Evolutionary conservation across 2,329 filamentous ascomycete species (phyloP), one percentile per base, ranked within the genome.

Genomic region (Calonectria montana): DNA sequence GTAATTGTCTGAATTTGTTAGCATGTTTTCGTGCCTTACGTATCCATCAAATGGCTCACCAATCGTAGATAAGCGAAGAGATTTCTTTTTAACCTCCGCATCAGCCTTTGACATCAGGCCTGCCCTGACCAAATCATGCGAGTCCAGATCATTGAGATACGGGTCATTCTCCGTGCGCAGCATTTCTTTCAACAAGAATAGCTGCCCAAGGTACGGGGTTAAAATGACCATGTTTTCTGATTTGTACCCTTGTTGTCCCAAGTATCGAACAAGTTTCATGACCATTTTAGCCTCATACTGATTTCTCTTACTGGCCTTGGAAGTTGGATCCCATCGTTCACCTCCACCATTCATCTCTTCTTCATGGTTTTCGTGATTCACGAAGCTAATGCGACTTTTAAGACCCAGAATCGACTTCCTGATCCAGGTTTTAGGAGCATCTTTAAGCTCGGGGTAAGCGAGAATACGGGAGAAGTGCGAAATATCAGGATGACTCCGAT

Each of bases 191-290:
- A 95, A 83, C 0, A 92, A 83, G 3, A 83, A 87, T 0, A 95
- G 80, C 74, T 95, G 93, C 0, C 92, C 93, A 0, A 95, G 84
- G 75, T 96, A 95, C 0, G 94, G 93, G 0, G 92, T 94, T 1
- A 95, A 80, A 0, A 96, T 84, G 0, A 94, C 93, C 13, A 95
- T 84, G 2, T 93, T 83, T 4, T 90, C 85, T 0, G 91, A 91
- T 4, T 87, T 86, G 76, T 95, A 95, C 0, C 92, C 92, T 74
- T 96, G 93, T 72, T 94, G 93, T 0, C 85, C 90, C 0, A 96
- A 82, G 74, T 94, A 94, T 7, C 87, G 88, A 1, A 95, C 89
- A 62, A 87, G 88, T 73, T 88, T 90, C 23, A 94, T 79, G 0
- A 93, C 87, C 87, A 95, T 92, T 0, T 90, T 80, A 0, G 87